Base-by-base conservation (phyloP, 257 asterid genomes). In the Capsicum rhomboideum region DNA sequence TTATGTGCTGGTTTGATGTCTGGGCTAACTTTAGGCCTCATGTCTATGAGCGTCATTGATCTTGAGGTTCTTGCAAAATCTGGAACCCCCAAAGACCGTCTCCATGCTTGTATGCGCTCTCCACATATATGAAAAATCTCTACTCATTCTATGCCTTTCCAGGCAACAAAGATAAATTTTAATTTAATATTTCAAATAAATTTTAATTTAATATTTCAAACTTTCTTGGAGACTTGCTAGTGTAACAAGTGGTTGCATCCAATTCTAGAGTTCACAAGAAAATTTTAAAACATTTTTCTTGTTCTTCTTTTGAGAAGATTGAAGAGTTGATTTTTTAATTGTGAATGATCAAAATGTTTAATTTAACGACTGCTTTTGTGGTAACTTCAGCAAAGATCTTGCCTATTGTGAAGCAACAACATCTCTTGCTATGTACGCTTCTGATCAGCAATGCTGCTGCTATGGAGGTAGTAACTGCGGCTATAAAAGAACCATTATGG, bases 361-460 rank as follows among this genome's bases (percentile, higher is more conserved):
- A 55, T 11, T 26, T 72, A 16, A 55, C 37, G 7, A 5, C 8
- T n/a, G 13, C n/a, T 58, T 72, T 11, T 83, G 21, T 18, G 53
- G 20, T 85, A 85, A 44, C 4, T 72, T 84, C 98, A 94, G 97
- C 59, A 55, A 91, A 91, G 92, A 92, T 91, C 74, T 81, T 94
- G 75, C 92, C 94, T 16, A 92, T 94, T 50, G 92, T 92, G 86
- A 89, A 83, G 90, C 92, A 88, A 40, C 95, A 88, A 82, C 98
- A 95, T 90, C 88, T 93, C 34, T 83, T 95, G 90, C 96, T 95
- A n/a, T 92, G 97, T 74, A 95, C 98, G 2, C 87, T 94, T 78
- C 89, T 92, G 29, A 88, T 92, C 84, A 90, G 93, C 90, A 92
- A 94, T 88, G 93, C 98, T 55, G 93, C 93, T 84, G 95, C 98